Evolutionary conservation across 768 basidiomycete genomes (phyloP).

Genomic region (Arthromyces matolae): DNA sequence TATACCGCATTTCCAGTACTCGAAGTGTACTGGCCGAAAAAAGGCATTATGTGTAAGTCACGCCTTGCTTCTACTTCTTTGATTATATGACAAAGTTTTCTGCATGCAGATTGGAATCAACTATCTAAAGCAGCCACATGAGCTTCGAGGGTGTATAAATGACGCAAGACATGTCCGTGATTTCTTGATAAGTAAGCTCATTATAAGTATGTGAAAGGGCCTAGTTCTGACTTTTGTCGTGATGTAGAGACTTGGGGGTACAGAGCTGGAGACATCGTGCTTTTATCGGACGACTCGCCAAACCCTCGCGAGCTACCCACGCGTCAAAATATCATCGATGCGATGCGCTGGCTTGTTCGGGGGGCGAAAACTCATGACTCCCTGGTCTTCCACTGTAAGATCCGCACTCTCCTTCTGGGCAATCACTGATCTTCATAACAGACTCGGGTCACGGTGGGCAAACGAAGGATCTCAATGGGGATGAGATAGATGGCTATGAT

Average conservation of each 20-base stretch:
- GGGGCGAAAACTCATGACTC: conserved; percentile 69
- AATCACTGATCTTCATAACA: conserved; percentile 21
- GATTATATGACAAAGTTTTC: conserved; percentile 2
- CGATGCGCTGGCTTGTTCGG: conserved; percentile 60
- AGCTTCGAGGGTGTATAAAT: conserved; percentile 76
- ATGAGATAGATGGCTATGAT: conserved; percentile 77
- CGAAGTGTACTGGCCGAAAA: conserved; percentile 71
- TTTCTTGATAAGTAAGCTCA: conserved; percentile 54
- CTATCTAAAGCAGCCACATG: conserved; percentile 60
- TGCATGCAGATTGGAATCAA: conserved; percentile 69
- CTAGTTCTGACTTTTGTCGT: neutral
- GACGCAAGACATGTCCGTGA: conserved; percentile 68
- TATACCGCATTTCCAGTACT: conserved; percentile 55
- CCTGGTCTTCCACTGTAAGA: conserved; percentile 71
- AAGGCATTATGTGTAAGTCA: conserved; percentile 77
- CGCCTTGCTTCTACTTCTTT: conserved; percentile 8
- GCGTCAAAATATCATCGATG: conserved; percentile 42
- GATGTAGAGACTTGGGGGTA: conserved; percentile 42
- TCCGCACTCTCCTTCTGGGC: neutral
- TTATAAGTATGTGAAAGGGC: neutral
- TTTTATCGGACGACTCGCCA: conserved; percentile 61
- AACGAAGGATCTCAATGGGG: conserved; percentile 70
- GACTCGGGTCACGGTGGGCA: conserved; percentile 98
- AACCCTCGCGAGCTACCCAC: conserved; percentile 43
- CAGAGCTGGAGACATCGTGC: conserved; percentile 56